phyloP scores from a whole-genome alignment of 2,329 filamentous ascomycete genomes.

The Fusarium goolgardi region DNA sequence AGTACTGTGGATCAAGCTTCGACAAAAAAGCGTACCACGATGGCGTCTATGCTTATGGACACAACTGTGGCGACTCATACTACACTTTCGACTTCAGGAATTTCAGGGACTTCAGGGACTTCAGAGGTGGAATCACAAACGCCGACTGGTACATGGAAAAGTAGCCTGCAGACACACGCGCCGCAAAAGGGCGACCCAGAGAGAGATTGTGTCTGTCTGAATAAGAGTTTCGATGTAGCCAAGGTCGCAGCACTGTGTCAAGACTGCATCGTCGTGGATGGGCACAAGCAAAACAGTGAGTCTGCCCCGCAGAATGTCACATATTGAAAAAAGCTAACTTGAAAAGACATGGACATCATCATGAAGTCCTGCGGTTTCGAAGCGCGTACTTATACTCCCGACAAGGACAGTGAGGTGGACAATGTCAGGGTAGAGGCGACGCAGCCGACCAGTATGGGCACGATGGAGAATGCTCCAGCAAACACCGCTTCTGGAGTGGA shows the following conservation, averaged over 20 bases:
- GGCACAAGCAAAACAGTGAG: slow-evolving; percentile 51
- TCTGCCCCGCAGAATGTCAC: neutral
- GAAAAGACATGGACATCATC: slow-evolving; percentile 53
- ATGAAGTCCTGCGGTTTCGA: slow-evolving; percentile 53
- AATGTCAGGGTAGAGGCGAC: slow-evolving; percentile 52
- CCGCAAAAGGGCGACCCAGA: slow-evolving; percentile 47
- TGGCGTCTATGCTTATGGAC: slow-evolving; percentile 13
- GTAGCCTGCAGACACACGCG: slow-evolving; percentile 31
- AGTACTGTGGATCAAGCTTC: slow-evolving; percentile 14
- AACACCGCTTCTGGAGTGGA: slow-evolving; percentile 2
- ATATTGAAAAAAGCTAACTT: slow-evolving; percentile 3
- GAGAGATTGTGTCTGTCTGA: slow-evolving; percentile 53
- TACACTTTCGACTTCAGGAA: slow-evolving; percentile 9
- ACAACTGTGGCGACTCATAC: slow-evolving; percentile 17
- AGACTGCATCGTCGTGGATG: slow-evolving; percentile 52
- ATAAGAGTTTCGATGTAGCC: slow-evolving; percentile 56
- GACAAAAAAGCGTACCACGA: slow-evolving; percentile 5
- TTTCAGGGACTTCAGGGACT: neutral
- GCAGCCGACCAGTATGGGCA: slow-evolving; percentile 39
- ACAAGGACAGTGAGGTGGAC: slow-evolving; percentile 49
- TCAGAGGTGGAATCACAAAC: neutral
- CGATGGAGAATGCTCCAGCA: neutral
- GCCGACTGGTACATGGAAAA: slow-evolving; percentile 18
- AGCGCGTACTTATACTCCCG: slow-evolving; percentile 45
- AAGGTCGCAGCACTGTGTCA: slow-evolving; percentile 54